phyloP scores from a whole-genome alignment of 768 basidiomycete genomes.

The Austroboletus eburneus region DNA sequence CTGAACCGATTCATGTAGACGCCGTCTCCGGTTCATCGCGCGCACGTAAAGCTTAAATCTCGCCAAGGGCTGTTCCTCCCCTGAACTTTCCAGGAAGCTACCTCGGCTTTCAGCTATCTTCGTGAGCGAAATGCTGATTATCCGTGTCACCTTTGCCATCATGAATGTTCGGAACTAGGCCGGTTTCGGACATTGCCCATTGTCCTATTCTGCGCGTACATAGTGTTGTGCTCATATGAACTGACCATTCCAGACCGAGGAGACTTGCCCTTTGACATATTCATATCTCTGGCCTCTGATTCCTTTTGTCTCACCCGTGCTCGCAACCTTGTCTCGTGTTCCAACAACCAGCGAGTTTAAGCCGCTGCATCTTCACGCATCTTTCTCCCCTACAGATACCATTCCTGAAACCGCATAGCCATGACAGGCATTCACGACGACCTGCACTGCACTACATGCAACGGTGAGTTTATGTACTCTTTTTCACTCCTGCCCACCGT shows the following conservation, averaged over 20 bases:
- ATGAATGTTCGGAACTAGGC: slow-evolving; percentile 29
- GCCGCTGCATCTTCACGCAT: slow-evolving; percentile 1
- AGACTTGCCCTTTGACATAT: slow-evolving; percentile 16
- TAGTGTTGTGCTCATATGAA: slow-evolving; percentile 18
- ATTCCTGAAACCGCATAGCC: slow-evolving; percentile 10
- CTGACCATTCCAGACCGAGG: slow-evolving; percentile 7
- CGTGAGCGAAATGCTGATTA: slow-evolving; percentile 16
- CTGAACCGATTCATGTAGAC: slow-evolving; percentile 2
- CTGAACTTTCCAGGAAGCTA: slow-evolving; percentile 9
- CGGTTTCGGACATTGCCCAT: slow-evolving; percentile 35
- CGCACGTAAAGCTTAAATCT: slow-evolving; percentile 17
- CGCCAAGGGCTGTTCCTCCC: slow-evolving; percentile 11
- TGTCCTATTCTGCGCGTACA: slow-evolving; percentile 24
- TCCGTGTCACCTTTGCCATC: slow-evolving; percentile 14
- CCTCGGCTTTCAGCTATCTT: slow-evolving; percentile 2
- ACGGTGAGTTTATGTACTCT: slow-evolving; percentile 14
- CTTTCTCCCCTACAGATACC: neutral
- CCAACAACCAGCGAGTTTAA: slow-evolving; percentile 28
- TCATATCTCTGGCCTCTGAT: slow-evolving; percentile 4
- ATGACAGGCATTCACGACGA: slow-evolving; percentile 15
- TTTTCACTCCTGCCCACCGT: neutral
- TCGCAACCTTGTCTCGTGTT: slow-evolving; percentile 35
- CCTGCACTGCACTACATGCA: slow-evolving; percentile 1
- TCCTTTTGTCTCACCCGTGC: slow-evolving; percentile 21
- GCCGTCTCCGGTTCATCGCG: slow-evolving; percentile 4